Conservation (phyloP, 345 rosid species). For the Dipteronia sinensis region DNA sequence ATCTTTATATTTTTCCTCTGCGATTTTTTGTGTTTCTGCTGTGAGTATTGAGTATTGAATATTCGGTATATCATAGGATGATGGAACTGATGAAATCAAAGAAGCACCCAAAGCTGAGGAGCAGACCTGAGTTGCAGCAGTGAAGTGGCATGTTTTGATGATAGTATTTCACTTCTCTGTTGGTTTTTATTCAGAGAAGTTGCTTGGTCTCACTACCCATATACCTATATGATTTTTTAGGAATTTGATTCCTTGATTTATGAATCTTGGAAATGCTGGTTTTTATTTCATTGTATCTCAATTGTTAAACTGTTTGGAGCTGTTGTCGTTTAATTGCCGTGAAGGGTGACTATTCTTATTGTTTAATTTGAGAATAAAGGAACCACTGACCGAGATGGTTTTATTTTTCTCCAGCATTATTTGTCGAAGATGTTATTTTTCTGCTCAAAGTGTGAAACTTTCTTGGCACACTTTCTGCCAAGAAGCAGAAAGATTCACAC, state of each 20-base stretch:
- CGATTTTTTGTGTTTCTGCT: not conserved
- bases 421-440: conserved; percentile 7
- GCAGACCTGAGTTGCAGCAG: conserved; percentile 25
- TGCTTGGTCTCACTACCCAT: conserved; percentile 28
- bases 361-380: conserved; percentile 29
- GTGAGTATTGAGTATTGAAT: conserved; percentile 15
- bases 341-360: conserved; percentile 19
- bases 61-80: conserved; percentile 30
- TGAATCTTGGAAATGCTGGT: conserved; percentile 18
- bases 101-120: conserved; percentile 43
- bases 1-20: not conserved
- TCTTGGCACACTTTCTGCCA: too few species aligned
- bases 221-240: conserved; percentile 13
- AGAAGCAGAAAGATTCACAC: too few species aligned
- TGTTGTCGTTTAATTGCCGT: conserved; percentile 17
- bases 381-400: conserved; percentile 24
- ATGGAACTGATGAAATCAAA: conserved; percentile 51
- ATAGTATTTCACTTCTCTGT: conserved; percentile 30
- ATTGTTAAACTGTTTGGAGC: conserved; percentile 13
- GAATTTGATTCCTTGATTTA: conserved; percentile 17
- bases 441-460: too few species aligned
- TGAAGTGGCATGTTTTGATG: conserved; percentile 21
- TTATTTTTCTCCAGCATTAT: conserved; percentile 18
- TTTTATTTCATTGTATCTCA: conserved; percentile 22
- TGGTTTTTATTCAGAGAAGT: conserved; percentile 40